These are phyloP conservation scores for Euphorbia lathyris DNA, from an alignment of 345 rosid species.

Conservation along the genomic window DNA sequence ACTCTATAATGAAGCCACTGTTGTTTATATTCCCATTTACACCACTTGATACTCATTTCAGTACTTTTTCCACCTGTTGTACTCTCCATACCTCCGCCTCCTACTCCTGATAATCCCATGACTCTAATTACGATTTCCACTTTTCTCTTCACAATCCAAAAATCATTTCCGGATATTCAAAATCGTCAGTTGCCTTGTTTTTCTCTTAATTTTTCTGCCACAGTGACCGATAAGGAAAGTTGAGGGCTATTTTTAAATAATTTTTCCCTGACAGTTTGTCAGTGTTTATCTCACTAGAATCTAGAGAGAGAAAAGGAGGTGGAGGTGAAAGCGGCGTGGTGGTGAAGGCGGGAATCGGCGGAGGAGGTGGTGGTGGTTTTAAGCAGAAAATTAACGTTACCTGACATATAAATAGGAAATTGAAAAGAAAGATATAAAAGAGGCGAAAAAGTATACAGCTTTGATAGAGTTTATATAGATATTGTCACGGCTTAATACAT, in stretches of 20 bases:
- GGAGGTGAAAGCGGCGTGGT: background rate
- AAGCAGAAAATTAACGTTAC: background rate
- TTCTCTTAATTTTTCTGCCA: background rate
- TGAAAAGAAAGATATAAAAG: background rate
- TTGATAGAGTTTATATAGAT: background rate
- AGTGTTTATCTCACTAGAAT: background rate
- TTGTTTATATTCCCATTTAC: constrained; percentile 30
- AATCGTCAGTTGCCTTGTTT: background rate
- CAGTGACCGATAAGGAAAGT: background rate
- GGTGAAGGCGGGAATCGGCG: background rate
- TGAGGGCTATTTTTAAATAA: background rate
- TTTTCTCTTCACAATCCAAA: background rate
- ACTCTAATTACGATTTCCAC: background rate
- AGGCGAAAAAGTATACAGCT: background rate
- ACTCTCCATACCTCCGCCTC: constrained; percentile 1
- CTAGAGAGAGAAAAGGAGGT: background rate
- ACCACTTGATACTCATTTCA: constrained; percentile 28
- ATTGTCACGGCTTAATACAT: no score
- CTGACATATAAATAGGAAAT: background rate
- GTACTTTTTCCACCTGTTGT: constrained; percentile 8
- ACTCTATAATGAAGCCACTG: constrained; percentile 22
- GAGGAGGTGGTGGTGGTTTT: background rate
- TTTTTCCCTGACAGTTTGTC: background rate
- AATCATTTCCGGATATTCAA: background rate
- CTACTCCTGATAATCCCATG: constrained; percentile 22